Evolutionary conservation across 2,329 filamentous ascomycete genomes (phyloP), one percentile per base, ranked within the genome.

Genomic region (Akanthomyces dipterigenus): DNA sequence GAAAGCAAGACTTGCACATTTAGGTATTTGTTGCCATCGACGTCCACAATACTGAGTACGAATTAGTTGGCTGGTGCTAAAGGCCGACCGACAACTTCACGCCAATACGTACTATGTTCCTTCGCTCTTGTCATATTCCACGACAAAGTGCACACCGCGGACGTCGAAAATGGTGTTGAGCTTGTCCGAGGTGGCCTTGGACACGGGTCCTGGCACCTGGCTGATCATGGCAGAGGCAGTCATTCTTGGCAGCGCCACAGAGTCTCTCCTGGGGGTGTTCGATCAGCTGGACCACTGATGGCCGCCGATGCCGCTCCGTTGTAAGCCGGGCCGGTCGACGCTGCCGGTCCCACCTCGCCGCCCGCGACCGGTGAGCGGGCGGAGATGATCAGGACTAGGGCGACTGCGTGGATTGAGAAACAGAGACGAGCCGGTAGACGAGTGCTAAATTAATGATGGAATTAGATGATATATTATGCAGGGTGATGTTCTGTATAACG

Each of bases 161-260:
- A 78, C 79, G 67, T 83, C 80, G 63, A 81, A 82, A 64, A 82
- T 73, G 56, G 73, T 70, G 64, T 80, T 74, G 49, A 83, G 73
- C 64, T 80, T 68, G 68, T 76, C 71, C 55, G 71, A 66, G 62
- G 70, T 70, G 61, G 73, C 73, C 71, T 72, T 73, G 64, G 75
- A 76, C 65, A 72, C 64, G 34, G 75, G 75, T 46, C 75, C 75
- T 62, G 75, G 75, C n/a, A 59, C 48, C 26, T 59, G 56, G 36
- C 14, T 48, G 24, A 59, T 59, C 50, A 76, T 71, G 70, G 74
- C 73, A 56, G 73, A 75, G 62, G 65, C 65, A 60, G 56, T 59
- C 56, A 59, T 59, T 28, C 58, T 53, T 28, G 12, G 20, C 8
- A n/a, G 40, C 28, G 38, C n/a, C 24, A 55, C 40, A 24, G 24